Base-by-base conservation (phyloP, 2,329 filamentous ascomycete genomes). In the Microcyclosporella mali region DNA sequence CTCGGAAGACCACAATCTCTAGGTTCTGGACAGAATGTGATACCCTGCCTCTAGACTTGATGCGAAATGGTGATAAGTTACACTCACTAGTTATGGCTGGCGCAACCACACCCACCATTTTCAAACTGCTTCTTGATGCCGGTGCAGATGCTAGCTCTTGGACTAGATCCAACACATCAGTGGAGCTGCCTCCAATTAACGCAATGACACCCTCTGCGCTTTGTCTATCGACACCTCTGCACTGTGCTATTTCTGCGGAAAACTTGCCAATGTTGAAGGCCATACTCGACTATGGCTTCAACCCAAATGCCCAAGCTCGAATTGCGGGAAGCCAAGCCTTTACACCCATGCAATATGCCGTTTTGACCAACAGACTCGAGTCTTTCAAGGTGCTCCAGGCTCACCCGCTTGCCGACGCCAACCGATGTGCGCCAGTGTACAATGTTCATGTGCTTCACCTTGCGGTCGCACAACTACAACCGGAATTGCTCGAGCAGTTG, bases 171-270 rank as follows among this genome's bases (percentile, higher is more conserved):
- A 33, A 32, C 2, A 4, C 25, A 12, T 9, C 21, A 25, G 10
- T 6, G 6, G 8, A 34, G 7, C 19, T 35, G 14, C 34, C 21
- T n/a, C 31, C 16, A 14, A 35, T 32, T n/a, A 17, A 31, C 6
- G 2, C 30, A 9, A 29, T 46, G 18, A 19, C 30, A 14, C 33
- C 43, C 11, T 46, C 39, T 8, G 30, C 34, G 29, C 35, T 46
- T 3, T 32, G 32, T n/a, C n/a, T 42, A 4, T 46, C 43, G 14
- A 46, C 39, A 7, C 43, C 43, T 7, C 15, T 46, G 16, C 38
- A 46, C 28, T 14, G 27, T 17, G 43, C 39, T 7, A 41, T 42
- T 21, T 33, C 39, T 6, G 12, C 10, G 1, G 34, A 30, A 11
- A 39, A 43, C 25, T 11, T 25, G 7, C 11, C 12, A 8, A 35